phyloP scores from a whole-genome alignment of 2,329 filamentous ascomycete genomes.

The Penicillium griseofulvum region DNA sequence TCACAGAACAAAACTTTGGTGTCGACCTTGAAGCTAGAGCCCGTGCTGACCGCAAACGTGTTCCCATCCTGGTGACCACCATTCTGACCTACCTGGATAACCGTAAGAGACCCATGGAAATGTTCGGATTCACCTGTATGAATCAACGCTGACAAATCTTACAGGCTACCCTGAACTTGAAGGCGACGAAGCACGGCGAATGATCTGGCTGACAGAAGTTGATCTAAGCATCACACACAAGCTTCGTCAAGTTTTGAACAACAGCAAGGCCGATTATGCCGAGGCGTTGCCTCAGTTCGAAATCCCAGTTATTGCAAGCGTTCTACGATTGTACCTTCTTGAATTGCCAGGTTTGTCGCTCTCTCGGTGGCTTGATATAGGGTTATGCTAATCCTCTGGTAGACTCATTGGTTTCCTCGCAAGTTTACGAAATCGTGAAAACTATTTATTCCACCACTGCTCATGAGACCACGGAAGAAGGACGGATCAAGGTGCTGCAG shows the following conservation, averaged over 20 bases:
- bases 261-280: slow-evolving; percentile 73
- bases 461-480: slow-evolving; percentile 71
- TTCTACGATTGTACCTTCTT: slow-evolving; percentile 89
- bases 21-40: slow-evolving; percentile 96
- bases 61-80: slow-evolving; percentile 86
- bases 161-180: slow-evolving; percentile 89
- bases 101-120: slow-evolving; percentile 43
- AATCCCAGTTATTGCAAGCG: slow-evolving; percentile 87
- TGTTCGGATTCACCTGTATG: neutral
- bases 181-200: slow-evolving; percentile 86
- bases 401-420: slow-evolving; percentile 98
- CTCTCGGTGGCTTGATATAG: slow-evolving; percentile 13
- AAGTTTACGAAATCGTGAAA: slow-evolving; percentile 98
- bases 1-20: slow-evolving; percentile 84
- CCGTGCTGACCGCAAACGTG: slow-evolving; percentile 89
- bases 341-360: slow-evolving; percentile 79
- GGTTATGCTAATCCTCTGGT: slow-evolving; percentile 10
- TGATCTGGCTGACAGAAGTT: slow-evolving; percentile 92
- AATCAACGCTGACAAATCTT: slow-evolving; percentile 2
- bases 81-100: slow-evolving; percentile 94
- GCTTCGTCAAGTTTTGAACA: slow-evolving; percentile 78
- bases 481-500: slow-evolving; percentile 85
- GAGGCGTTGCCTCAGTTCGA: slow-evolving; percentile 85
- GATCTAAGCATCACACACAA: slow-evolving; percentile 81
- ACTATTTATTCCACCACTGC: slow-evolving; percentile 88